Evolutionary conservation across 1,284 basidiomycete species (phyloP), one percentile per base, ranked within the genome.

Genomic region (Hortiboletus rubellus): DNA sequence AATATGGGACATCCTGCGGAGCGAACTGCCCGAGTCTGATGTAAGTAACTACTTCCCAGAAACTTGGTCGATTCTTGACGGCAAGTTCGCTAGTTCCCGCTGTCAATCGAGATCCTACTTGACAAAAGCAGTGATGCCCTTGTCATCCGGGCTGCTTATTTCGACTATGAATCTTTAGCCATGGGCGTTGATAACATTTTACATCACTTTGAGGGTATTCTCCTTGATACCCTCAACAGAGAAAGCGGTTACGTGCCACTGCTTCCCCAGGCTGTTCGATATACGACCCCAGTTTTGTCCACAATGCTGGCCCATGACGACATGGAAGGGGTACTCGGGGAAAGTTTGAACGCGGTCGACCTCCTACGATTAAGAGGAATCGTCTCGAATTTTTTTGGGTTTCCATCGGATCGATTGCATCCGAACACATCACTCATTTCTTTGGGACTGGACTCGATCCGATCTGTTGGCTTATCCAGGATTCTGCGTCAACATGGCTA

Each of bases 371-470:
- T 80, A 7, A 69, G 64, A 31, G 50, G 46, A 18, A 64, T 72
- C 14, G 63, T 77, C 18, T 67, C 75, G 6, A 60, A 69, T 7
- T 81, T 81, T 63, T 65, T 81, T 34, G 67, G 65, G 18, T 50
- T 79, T 34, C 55, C 71, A 34, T 43, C 56, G 7, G 57, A 63
- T 15, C 60, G 69, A 15, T 37, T 80, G 30, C 62, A 58, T 15
- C 64, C 65, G 1, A 67, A 66, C 8, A 70, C 72, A 11, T 80
- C 80, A 8, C 72, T 82, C 27, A 66, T 82, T 11, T 74, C 78
- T 10, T 66, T 82, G 44, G 80, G 80, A 11, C 63, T 82, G 33
- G 80, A 82, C 57, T 82, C 80, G 8, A 78, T 82, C 58, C 77
- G 75, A 59, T 75, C 80, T 1, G 75, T 82, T 8, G 77, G 77